phyloP scores from a whole-genome alignment of 23 red algal species.

The Gracilaria gracilis region DNA sequence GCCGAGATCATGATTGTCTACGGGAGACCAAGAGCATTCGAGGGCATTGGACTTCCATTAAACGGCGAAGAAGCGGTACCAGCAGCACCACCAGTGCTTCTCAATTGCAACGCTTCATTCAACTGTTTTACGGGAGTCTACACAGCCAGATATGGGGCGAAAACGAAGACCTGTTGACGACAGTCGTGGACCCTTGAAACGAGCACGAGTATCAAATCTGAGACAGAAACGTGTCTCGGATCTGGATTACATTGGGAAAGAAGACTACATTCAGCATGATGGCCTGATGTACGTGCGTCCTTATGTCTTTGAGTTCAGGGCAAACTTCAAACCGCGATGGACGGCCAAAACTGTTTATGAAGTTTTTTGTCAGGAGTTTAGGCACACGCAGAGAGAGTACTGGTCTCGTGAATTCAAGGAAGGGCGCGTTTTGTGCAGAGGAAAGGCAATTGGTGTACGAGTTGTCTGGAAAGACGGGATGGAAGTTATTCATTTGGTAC shows the following conservation, averaged over 20 bases:
- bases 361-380: constrained; percentile 84
- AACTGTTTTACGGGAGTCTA: not conserved
- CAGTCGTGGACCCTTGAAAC: not conserved
- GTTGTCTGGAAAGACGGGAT: constrained; percentile 57
- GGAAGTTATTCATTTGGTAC: constrained; percentile 75
- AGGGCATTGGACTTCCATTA: no score
- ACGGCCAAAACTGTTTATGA: constrained; percentile 49
- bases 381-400: constrained; percentile 67
- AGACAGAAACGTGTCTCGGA: constrained; percentile 1
- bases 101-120: not conserved
- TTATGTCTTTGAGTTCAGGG: constrained; percentile 75
- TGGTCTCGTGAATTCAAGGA: constrained; percentile 71
- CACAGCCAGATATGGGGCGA: not conserved
- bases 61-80: not conserved
- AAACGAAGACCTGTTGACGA: not conserved
- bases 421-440: constrained; percentile 73
- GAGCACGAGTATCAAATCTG: not conserved
- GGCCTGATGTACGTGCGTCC: constrained; percentile 54
- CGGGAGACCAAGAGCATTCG: no score
- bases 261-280: constrained; percentile 45
- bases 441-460: not conserved
- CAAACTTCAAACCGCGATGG: constrained; percentile 89
- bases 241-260: constrained; percentile 20
- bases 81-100: no score
- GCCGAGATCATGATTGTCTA: no score